Percentiles rank a stretch among this genome's conserved stretches.
Conservation (phyloP, 495 filamentous ascomycete genomes). For the Daldinia concentrica region DNA sequence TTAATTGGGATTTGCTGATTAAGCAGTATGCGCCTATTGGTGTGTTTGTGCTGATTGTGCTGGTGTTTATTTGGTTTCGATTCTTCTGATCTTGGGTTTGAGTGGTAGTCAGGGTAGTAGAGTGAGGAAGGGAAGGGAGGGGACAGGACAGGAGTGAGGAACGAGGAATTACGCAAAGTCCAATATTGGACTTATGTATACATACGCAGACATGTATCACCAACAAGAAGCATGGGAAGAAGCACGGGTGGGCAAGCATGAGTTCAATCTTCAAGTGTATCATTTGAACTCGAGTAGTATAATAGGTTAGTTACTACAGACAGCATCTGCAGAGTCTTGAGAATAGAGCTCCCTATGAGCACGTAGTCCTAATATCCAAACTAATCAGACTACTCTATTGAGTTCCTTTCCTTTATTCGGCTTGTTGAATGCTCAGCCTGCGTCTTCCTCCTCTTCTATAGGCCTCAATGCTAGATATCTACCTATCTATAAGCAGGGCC, state of each 20-base stretch:
- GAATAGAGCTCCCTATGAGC: background rate
- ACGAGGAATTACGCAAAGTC: background rate
- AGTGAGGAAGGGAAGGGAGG: no score
- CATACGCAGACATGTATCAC: slow-evolving; percentile 20
- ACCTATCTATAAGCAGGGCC: background rate
- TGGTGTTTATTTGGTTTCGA: slow-evolving; percentile 89
- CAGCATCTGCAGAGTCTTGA: background rate
- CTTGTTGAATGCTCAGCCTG: background rate
- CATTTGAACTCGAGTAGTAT: slow-evolving; percentile 4
- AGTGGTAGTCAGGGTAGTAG: no score
- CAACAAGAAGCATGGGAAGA: slow-evolving; percentile 23
- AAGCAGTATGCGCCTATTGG: slow-evolving; percentile 97
- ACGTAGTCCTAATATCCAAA: slow-evolving; percentile 6
- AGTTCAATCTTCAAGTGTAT: slow-evolving; percentile 6
- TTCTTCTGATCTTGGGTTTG: no score
- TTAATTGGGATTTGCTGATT: slow-evolving; percentile 96
- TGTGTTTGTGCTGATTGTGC: slow-evolving; percentile 76
- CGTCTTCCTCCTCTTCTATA: background rate
- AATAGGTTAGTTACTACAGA: background rate
- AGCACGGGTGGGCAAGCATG: slow-evolving; percentile 7
- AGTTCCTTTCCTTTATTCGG: background rate
- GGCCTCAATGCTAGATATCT: background rate
- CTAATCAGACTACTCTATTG: background rate
- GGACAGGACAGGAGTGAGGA: no score
- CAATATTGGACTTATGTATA: slow-evolving; percentile 16